These are phyloP conservation scores for Cantharellus cinnabarinus DNA, from an alignment of 768 basidiomycete species.

Conservation along the genomic window DNA sequence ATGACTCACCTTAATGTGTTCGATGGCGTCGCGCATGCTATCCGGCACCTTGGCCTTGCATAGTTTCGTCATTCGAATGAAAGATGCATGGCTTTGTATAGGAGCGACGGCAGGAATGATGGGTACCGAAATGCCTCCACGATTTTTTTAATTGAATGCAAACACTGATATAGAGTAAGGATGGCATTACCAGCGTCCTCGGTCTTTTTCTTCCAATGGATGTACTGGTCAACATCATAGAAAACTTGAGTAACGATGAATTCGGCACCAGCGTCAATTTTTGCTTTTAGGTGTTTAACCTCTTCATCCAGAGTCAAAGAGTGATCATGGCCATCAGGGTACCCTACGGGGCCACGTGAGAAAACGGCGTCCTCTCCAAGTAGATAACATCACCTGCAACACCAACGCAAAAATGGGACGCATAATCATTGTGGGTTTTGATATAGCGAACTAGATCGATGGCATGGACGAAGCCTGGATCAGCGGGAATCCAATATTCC, in stretches of 20 bases:
- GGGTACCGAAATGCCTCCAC: constrained; percentile 65
- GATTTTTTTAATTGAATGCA: not conserved
- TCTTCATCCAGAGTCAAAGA: constrained; percentile 32
- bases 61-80: constrained; percentile 75
- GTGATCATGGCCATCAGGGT: constrained; percentile 78
- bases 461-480: constrained; percentile 66
- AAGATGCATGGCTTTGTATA: constrained; percentile 89
- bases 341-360: constrained; percentile 29
- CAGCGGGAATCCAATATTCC: constrained; percentile 79
- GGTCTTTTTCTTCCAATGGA: constrained; percentile 56
- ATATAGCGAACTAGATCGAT: constrained; percentile 86
- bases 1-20: constrained; percentile 48
- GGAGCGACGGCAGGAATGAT: constrained; percentile 96
- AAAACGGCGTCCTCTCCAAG: not conserved
- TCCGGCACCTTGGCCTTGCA: constrained; percentile 64
- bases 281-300: constrained; percentile 54
- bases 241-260: constrained; percentile 94
- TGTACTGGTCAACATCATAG: constrained; percentile 81
- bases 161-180: not conserved
- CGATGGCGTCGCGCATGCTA: constrained; percentile 40
- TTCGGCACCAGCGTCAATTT: constrained; percentile 87
- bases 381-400: constrained; percentile 49
- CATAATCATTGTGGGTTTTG: constrained; percentile 50
- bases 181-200: constrained; percentile 40
- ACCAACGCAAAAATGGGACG: constrained; percentile 77